Evolutionary conservation across 768 basidiomycete genomes (phyloP).

Genomic region (Chlorophyllum brunneum): DNA sequence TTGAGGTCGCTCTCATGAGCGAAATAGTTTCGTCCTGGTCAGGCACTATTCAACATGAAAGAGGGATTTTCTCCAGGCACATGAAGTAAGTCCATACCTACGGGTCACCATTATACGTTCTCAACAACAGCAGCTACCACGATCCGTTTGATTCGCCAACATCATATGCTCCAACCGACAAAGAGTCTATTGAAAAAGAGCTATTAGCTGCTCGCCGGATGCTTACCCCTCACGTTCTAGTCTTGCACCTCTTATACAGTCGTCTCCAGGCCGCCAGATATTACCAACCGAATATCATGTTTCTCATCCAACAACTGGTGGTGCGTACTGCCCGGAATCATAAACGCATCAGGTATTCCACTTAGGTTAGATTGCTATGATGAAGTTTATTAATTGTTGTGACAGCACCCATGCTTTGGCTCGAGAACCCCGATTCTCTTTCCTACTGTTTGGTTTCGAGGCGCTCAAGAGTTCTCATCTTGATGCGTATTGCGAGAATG

Average conservation of each 20-base stretch:
- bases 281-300: constrained; percentile 77
- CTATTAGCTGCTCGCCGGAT: constrained; percentile 66
- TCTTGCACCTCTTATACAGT: constrained; percentile 87
- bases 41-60: constrained; percentile 68
- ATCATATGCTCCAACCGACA: constrained; percentile 88
- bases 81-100: constrained; percentile 60
- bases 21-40: constrained; percentile 90
- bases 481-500: constrained; percentile 77
- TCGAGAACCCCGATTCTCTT: constrained; percentile 84
- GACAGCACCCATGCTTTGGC: constrained; percentile 87
- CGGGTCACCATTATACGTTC: background rate
- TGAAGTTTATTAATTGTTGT: constrained; percentile 1
- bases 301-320: constrained; percentile 80
- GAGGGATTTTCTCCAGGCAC: constrained; percentile 78
- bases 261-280: constrained; percentile 93
- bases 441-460: constrained; percentile 92
- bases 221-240: constrained; percentile 76
- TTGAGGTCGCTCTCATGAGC: constrained; percentile 80
- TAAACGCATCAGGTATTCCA: constrained; percentile 68
- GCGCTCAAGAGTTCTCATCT: constrained; percentile 83
- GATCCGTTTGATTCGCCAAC: constrained; percentile 88
- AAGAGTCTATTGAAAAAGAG: constrained; percentile 73
- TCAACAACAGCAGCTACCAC: constrained; percentile 52
- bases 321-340: constrained; percentile 73
- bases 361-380: background rate